phyloP scores from a whole-genome alignment of 2,329 filamentous ascomycete genomes.

The Curvularia sp. region DNA sequence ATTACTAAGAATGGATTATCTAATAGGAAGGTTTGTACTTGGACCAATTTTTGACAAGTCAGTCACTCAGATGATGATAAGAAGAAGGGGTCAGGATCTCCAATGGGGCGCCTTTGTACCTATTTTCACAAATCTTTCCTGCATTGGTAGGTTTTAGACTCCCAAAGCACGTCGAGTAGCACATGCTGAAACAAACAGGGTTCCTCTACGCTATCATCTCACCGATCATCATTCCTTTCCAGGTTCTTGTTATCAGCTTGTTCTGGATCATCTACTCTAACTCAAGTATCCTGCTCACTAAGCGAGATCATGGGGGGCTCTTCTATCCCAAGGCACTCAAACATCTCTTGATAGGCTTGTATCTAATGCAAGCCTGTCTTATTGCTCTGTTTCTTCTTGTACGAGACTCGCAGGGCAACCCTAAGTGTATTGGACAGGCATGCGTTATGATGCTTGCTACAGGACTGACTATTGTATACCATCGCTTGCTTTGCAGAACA shows the following conservation, averaged over 20 bases:
- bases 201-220: constrained; percentile 25
- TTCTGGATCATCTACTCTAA: constrained; percentile 23
- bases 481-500: constrained; percentile 15
- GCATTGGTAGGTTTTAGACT: constrained; percentile 17
- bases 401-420: constrained; percentile 12
- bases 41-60: constrained; percentile 16
- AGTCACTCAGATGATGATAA: constrained; percentile 14
- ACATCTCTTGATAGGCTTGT: constrained; percentile 20
- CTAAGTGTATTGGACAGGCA: constrained; percentile 13
- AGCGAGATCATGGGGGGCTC: constrained; percentile 9
- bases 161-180: background rate
- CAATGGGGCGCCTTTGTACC: constrained; percentile 21
- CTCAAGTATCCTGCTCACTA: constrained; percentile 5
- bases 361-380: constrained; percentile 18
- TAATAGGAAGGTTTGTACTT: constrained; percentile 13
- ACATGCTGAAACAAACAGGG: constrained; percentile 11
- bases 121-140: constrained; percentile 26
- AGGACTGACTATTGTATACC: constrained; percentile 16
- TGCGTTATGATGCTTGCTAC: constrained; percentile 11
- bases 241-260: constrained; percentile 18
- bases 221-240: constrained; percentile 19
- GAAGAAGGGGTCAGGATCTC: constrained; percentile 10
- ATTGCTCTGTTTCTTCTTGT: constrained; percentile 18
- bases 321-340: constrained; percentile 24
- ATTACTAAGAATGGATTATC: constrained; percentile 9